Percentiles rank a stretch among this genome's conserved stretches.
phyloP scores from a whole-genome alignment of 805 yeast species.

The Starmerella vitae region DNA sequence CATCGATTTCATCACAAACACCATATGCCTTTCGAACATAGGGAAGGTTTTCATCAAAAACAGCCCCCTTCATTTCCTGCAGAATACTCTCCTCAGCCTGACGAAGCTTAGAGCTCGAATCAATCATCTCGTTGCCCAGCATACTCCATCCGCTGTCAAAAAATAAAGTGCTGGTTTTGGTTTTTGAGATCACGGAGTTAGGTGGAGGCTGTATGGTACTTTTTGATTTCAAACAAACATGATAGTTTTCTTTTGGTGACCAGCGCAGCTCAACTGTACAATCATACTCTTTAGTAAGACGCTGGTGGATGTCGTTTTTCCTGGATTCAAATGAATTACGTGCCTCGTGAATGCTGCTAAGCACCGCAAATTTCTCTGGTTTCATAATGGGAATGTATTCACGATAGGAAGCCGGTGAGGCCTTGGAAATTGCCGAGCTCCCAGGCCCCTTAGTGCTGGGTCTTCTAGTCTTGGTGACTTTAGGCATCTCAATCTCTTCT shows the following conservation, averaged over 20 bases:
- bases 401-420: conserved; percentile 5
- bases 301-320: conserved; percentile 19
- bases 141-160: conserved; percentile 36
- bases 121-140: conserved; percentile 38
- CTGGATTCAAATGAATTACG: conserved; percentile 22
- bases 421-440: not conserved
- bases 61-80: conserved; percentile 34
- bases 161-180: conserved; percentile 35
- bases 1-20: conserved; percentile 55
- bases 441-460: no score
- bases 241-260: conserved; percentile 35
- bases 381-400: conserved; percentile 18
- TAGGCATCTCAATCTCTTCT: no score
- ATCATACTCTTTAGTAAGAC: conserved; percentile 14
- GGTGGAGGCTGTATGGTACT: conserved; percentile 2
- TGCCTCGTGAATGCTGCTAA: conserved; percentile 21
- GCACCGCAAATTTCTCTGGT: conserved; percentile 11
- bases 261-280: conserved; percentile 27
- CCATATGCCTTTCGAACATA: conserved; percentile 38
- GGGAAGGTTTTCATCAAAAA: conserved; percentile 33
- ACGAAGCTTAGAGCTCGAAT: conserved; percentile 36
- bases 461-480: no score
- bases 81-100: conserved; percentile 44
- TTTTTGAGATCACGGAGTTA: conserved; percentile 29
- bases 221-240: conserved; percentile 34